Base-by-base conservation (phyloP, 176 grass and related monocot genomes). In the Aegilops umbellulata region DNA sequence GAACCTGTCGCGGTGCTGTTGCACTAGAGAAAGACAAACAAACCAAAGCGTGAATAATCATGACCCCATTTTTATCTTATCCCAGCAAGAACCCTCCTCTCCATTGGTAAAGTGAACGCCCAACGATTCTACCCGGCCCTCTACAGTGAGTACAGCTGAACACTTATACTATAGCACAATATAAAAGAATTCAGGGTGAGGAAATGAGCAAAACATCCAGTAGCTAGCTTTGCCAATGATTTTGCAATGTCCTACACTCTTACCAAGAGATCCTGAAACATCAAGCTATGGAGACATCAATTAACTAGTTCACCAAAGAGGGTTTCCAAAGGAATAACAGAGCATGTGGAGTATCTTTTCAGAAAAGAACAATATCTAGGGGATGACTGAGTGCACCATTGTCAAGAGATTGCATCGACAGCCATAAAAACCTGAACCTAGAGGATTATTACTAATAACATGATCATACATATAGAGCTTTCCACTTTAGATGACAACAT, bases 1-100 rank as follows among this genome's bases (percentile, higher is more conserved):
- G 96, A 89, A 90, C 92, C 96, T 77, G 94, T 86, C 86, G 79
- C 94, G 31, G 93, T 98, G 94, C 96, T 98, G 96, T 94, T 98
- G 81, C 94, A 92, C 96, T 98, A 86, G 88, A 92, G 85, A 92
- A 84, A 90, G 88, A 93, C 85, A 83, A 86, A 85, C 25, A 80
- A 76, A 76, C 69, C 58, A 78, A 87, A 93, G 71, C 49, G 77
- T 91, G 79, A 92, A 89, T 87, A 90, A 84, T 88, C 77, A 92
- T 89, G 70, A 88, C 72, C 25, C 65, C 31, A 87, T 87, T 80
- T 84, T 84, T 53, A 88, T 25, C 62, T 44, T 80, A 29, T 81
- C 76, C 81, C 76, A 69, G 84, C 69, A 84, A 81, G 8, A 87
- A 84, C 20, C 30, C 34, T 58, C 30, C 11, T 66, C 67, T 61